Percentiles rank a stretch among this genome's conserved stretches.
phyloP scores from a whole-genome alignment of 805 yeast genomes.

The Starmerella bombicola region DNA sequence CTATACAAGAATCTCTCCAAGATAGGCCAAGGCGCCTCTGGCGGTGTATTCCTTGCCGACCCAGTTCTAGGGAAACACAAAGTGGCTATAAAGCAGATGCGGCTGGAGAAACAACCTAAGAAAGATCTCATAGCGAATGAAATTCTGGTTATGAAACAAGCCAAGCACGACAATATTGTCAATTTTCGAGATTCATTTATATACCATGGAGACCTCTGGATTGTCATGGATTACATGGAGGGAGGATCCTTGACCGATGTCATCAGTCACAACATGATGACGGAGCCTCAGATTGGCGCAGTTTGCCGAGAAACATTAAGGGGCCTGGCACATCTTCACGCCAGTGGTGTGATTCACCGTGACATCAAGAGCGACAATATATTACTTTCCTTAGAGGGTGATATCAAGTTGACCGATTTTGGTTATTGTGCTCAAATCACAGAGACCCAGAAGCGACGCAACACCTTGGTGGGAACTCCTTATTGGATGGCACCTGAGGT shows the following conservation, averaged over 20 bases:
- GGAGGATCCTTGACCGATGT: slow-evolving; percentile 96
- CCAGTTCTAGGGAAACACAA: slow-evolving; percentile 33
- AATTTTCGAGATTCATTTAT: slow-evolving; percentile 81
- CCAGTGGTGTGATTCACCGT: slow-evolving; percentile 86
- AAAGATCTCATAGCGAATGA: slow-evolving; percentile 91
- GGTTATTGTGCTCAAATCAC: slow-evolving; percentile 93
- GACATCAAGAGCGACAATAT: slow-evolving; percentile 95
- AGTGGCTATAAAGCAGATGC: slow-evolving; percentile 96
- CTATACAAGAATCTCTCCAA: slow-evolving; percentile 44
- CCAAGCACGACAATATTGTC: slow-evolving; percentile 82
- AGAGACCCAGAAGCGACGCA: slow-evolving; percentile 70
- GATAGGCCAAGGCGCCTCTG: slow-evolving; percentile 93
- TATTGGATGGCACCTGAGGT: slow-evolving; percentile 99
- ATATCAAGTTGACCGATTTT: slow-evolving; percentile 87
- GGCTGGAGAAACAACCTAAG: slow-evolving; percentile 85
- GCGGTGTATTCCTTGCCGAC: slow-evolving; percentile 78
- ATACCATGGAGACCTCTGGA: slow-evolving; percentile 63
- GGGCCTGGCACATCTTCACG: slow-evolving; percentile 79
- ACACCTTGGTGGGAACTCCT: slow-evolving; percentile 99
- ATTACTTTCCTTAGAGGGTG: slow-evolving; percentile 67
- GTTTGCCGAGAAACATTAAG: slow-evolving; percentile 82
- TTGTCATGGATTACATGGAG: slow-evolving; percentile 97
- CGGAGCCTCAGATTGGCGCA: slow-evolving; percentile 90
- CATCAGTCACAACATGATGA: slow-evolving; percentile 71
- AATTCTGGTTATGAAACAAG: slow-evolving; percentile 87